These are phyloP conservation scores for Saccharomyces paradoxus DNA, from an alignment of 805 yeast genomes.

Conservation along the genomic window DNA sequence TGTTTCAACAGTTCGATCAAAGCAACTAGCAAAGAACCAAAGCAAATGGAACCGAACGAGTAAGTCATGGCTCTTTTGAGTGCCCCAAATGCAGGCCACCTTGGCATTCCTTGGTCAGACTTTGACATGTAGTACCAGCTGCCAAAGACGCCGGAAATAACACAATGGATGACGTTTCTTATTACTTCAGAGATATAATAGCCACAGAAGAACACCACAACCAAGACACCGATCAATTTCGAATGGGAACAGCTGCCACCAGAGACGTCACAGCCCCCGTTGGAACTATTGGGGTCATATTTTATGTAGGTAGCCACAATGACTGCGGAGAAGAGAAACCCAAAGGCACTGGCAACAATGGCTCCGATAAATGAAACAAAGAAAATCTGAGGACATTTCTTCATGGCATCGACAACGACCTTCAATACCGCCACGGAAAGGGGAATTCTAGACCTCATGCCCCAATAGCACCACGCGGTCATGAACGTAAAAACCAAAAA, in stretches of 20 bases:
- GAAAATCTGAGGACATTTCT: conserved; percentile 60
- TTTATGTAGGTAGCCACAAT: conserved; percentile 73
- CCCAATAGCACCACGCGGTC: conserved; percentile 66
- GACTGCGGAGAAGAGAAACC: conserved; percentile 56
- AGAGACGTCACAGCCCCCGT: conserved; percentile 43
- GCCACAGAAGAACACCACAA: conserved; percentile 75
- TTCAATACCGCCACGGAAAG: conserved; percentile 62
- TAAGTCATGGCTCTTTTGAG: conserved; percentile 72
- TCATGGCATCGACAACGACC: conserved; percentile 71
- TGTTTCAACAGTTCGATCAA: conserved; percentile 60
- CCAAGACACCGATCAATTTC: conserved; percentile 59
- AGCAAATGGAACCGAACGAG: conserved; percentile 84
- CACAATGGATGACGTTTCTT: conserved; percentile 70
- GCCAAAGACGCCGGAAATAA: conserved; percentile 79
- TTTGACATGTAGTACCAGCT: conserved; percentile 81
- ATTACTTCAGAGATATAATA: conserved; percentile 76
- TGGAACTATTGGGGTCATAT: conserved; percentile 49
- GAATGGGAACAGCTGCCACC: conserved; percentile 51
- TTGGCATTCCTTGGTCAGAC: conserved; percentile 73
- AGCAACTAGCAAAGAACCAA: conserved; percentile 70
- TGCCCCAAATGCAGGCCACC: conserved; percentile 72
- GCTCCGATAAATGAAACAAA: conserved; percentile 54
- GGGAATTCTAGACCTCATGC: conserved; percentile 62
- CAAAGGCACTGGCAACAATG: conserved; percentile 51
- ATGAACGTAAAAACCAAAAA: conserved; percentile 57